Evolutionary conservation across 331 rosid genomes (phyloP), one percentile per base, ranked within the genome.

Genomic region (Acacia concinna): DNA sequence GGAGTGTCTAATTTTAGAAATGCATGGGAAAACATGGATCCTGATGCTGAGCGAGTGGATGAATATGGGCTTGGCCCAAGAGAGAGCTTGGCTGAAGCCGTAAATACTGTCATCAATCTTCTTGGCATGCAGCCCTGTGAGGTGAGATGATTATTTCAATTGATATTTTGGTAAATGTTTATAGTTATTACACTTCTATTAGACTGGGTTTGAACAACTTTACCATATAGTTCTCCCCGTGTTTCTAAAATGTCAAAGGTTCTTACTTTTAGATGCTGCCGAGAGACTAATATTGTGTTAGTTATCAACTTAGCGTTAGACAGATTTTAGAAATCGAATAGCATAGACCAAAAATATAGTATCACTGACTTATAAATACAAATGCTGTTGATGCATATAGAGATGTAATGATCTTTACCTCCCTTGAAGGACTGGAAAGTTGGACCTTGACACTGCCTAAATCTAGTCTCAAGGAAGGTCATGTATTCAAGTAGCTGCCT

Each of bases 41-140:
- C 90, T 25, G 96, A 90, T 27, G 70, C 38, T 84, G 99, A 96
- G 86, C 86, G 91, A 52, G 94, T 85, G 72, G 99, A 96, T 75
- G 99, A 96, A 77, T 96, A 96, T 81, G 99, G 98, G 79, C 93
- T 96, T 81, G 99, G 99, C 68, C 93, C 94, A 25, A 88, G 99
- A 87, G 99, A 94, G 78, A 90, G 87, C 89, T 88, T 96, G 87
- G 79, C 93, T 78, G 99, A 91, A 86, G 99, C 98, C 84, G 98
- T 93, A 80, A 85, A 65, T 79, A 75, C 97, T 54, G 99, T 96
- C 84, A 86, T 88, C 76, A 86, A 82, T 80, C 97, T 96, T 85
- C 94, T 96, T 21, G 99, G 99, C 85, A 71, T 96, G 99, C 97
- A 96, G 83, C 97, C 99, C 31, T 96, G 99, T 72, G 99, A 96